These are phyloP conservation scores for Metschnikowia koreensis DNA, from an alignment of 805 yeast genomes.

Conservation along the genomic window DNA sequence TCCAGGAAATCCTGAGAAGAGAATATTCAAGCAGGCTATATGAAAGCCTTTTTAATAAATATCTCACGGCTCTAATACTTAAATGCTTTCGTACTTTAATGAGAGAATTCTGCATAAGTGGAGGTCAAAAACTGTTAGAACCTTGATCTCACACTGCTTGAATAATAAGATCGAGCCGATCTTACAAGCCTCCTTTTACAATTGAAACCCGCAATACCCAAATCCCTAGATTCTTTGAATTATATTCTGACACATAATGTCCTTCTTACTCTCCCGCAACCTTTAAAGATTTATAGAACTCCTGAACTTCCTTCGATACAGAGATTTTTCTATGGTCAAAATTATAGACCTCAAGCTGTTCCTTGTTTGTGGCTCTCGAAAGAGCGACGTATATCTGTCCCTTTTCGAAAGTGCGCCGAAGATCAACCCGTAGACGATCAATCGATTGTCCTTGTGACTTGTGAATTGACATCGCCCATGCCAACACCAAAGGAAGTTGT, in stretches of 20 bases:
- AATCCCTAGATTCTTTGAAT: neutral
- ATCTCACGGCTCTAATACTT: no score
- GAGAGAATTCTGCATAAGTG: no score
- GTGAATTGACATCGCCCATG: constrained; percentile 96
- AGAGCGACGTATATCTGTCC: constrained; percentile 97
- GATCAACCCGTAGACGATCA: constrained; percentile 72
- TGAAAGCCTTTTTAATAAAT: no score
- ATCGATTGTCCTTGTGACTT: constrained; percentile 94
- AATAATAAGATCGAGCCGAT: no score
- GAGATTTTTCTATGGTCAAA: constrained; percentile 62
- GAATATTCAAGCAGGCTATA: no score
- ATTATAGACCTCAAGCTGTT: constrained; percentile 77
- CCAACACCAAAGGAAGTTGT: constrained; percentile 86
- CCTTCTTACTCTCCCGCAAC: constrained; percentile 3
- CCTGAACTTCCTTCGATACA: constrained; percentile 68
- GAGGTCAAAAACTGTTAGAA: no score
- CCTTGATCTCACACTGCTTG: no score
- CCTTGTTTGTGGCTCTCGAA: constrained; percentile 80
- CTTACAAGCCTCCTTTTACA: no score
- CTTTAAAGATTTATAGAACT: constrained; percentile 57
- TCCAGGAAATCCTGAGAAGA: no score
- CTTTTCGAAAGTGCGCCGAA: constrained; percentile 72
- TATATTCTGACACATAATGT: no score
- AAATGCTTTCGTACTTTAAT: no score
- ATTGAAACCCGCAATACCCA: neutral